Evolutionary conservation across 495 filamentous ascomycete species (phyloP), one percentile per base, ranked within the genome.

Genomic region (Aspergillus steynii): DNA sequence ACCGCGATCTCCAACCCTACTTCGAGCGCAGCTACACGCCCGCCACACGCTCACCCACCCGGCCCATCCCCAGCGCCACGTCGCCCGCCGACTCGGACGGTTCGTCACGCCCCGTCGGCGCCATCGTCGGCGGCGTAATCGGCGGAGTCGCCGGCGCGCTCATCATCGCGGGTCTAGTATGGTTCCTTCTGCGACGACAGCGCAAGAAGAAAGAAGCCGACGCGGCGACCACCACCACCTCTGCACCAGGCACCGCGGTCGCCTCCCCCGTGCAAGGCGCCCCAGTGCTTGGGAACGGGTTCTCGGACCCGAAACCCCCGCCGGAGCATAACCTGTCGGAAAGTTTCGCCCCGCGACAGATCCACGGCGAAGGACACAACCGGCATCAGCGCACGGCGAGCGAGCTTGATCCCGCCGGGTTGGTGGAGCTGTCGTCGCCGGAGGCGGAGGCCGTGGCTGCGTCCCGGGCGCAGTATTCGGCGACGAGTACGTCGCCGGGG

Each of bases 41-140:
- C 0, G 9, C 59, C 28, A 5, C 46, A 0, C 59, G 59, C 0
- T 15, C 42, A 2, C 59, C 59, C 1, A 61, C 42, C 31, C 59
- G 53, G 10, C 8, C 42, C 9, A 54, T 60, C 29, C 59, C 51
- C 9, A 50, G 29, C 29, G 47, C 15, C 29, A 12, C 56, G 5
- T 7, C 31, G 8, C 10, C 25, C 4, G 32, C 28, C 46, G 46
- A 28, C 6, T 29, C 50, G 0, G 53, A 50, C 0, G 6, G 7
- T 29, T 26, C 49, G 3, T 50, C 45, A 0, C 42, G 28, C 10
- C 47, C 52, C 15, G 61, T 59, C 27, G 61, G 61, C 0, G 56
- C 56, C 4, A 63, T 63, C 3, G 61, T 56, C 0, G 61, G 61
- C 12, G 61, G 50, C 4, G 56, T 59, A 2, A 15, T 63, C 3